Base-by-base conservation (phyloP, 2,329 filamentous ascomycete genomes). In the Lasiodiplodia hormozganensis region DNA sequence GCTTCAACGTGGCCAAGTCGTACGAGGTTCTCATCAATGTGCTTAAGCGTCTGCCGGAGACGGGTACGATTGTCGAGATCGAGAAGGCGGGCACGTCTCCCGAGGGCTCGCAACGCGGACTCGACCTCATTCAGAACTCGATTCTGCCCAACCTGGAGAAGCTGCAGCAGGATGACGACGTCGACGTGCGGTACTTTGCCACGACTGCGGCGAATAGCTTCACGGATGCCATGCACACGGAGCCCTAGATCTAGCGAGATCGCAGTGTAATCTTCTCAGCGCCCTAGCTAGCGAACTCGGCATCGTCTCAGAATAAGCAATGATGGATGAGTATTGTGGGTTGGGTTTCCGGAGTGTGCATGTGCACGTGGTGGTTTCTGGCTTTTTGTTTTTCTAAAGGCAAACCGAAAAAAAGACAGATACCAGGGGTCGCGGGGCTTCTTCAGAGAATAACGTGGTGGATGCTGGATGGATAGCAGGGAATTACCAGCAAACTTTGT, bases 1-100 rank as follows among this genome's bases (percentile, higher is more conserved):
- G 96, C 64, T 99, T 99, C 88, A 99, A 99, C 81, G 96, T 99
- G 58, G 96, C 96, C 74, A 99, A 99, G 85, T 98, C 96, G 57
- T 99, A 98, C 78, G 89, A 90, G 25, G 90, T 96, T 64, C 85
- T 99, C 69, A 94, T 98, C 76, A 90, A 92, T 74, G 94, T 94
- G n/a, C 87, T 99, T 76, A 94, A 95, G 82, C 92, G 93, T 74
- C 86, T 99, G 68, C 95, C 96, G 2, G 92, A 94, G 67, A 87
- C 96, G 77, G 94, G 94, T 70, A 98, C 95, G 16, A 86, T 98
- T 71, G 89, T 91, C 78, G 89, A 93, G 65, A 82, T 96, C 69
- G 93, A 97, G 81, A 96, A 97, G 85, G 88, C 91, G 34, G 91
- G 89, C 69, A 81, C 81, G 70, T 82, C 86, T 69, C 76, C 84